Percentiles rank a stretch among this genome's conserved stretches.
These are phyloP conservation scores for Auriscalpium vulgare DNA, from an alignment of 768 basidiomycete species.

Conservation along the genomic window DNA sequence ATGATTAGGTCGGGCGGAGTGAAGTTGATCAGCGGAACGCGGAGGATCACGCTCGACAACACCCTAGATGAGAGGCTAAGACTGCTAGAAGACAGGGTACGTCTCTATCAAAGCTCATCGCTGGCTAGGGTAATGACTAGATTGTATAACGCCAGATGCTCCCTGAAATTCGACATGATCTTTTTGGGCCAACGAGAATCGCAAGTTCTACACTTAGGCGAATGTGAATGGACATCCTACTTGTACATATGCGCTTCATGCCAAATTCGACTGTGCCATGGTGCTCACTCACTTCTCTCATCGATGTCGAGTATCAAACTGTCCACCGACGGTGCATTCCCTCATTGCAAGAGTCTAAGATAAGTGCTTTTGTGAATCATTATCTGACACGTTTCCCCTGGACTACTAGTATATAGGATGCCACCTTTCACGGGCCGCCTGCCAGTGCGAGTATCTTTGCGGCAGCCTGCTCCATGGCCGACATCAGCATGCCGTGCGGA, in stretches of 20 bases:
- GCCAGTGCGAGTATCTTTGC: conserved; percentile 46
- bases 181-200: conserved; percentile 86
- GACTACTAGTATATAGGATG: no score
- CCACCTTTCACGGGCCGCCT: conserved; percentile 36
- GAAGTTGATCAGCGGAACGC: conserved; percentile 60
- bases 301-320: no score
- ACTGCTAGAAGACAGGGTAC: conserved; percentile 81
- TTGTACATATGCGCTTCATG: no score
- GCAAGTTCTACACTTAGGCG: conserved; percentile 74
- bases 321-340: no score
- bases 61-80: conserved; percentile 88
- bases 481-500: conserved; percentile 49
- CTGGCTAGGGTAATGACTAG: not conserved
- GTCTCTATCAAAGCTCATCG: conserved; percentile 18
- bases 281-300: no score
- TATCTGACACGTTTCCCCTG: no score
- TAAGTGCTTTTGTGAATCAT: no score
- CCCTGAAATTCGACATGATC: conserved; percentile 82
- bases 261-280: no score
- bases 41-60: conserved; percentile 87
- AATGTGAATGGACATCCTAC: no score
- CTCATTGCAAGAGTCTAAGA: no score
- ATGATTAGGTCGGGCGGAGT: conserved; percentile 72
- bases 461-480: conserved; percentile 49
- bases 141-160: conserved; percentile 64